Evolutionary conservation across 495 filamentous ascomycete species (phyloP), one percentile per base, ranked within the genome.

Genomic region (Penicillium bialowiezense): DNA sequence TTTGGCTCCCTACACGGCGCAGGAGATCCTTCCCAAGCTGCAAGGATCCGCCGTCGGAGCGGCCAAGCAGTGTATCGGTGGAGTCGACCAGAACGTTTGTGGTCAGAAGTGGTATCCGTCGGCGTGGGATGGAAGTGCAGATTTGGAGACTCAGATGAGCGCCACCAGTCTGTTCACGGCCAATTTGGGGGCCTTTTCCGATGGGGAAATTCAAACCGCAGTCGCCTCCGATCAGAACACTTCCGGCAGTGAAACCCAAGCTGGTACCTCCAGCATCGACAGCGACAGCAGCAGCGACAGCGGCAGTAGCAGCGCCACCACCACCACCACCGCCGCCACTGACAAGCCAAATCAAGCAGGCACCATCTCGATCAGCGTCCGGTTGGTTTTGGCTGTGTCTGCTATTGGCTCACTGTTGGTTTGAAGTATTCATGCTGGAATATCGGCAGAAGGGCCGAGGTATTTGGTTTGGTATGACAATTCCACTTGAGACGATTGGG

Each of bases 61-160:
- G 0, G 85, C 85, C 1, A 68, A 66, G 28, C 75, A 83, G 32
- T 95, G 90, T 48, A 75, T 67, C 1, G 80, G 83, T 21, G 77
- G 77, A 21, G 49, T 53, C 17, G 82, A 83, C 52, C 63, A 75
- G 9, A 72, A 74, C 13, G 79, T 78, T 35, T 95, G 90, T 61
- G 88, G 89, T 0, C 60, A 82, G 29, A 76, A 72, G 35, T 96
- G 90, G 89, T 80, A 73, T 51, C 65, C 72, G 10, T 64, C 67
- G 10, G 70, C 72, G 10, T 89, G 80, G 67, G 88, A 91, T 59
- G 79, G 78, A 5, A 65, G 62, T 26, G 70, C 49, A 19, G 84
- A 85, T 4, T 75, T 88, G 7, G 68, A 65, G 28, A 48, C 63
- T 21, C 57, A 71, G 48, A 58, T 74, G 48, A 61, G 55, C 50